phyloP scores from a whole-genome alignment of 2,329 filamentous ascomycete genomes.

The Diplodia seriata region DNA sequence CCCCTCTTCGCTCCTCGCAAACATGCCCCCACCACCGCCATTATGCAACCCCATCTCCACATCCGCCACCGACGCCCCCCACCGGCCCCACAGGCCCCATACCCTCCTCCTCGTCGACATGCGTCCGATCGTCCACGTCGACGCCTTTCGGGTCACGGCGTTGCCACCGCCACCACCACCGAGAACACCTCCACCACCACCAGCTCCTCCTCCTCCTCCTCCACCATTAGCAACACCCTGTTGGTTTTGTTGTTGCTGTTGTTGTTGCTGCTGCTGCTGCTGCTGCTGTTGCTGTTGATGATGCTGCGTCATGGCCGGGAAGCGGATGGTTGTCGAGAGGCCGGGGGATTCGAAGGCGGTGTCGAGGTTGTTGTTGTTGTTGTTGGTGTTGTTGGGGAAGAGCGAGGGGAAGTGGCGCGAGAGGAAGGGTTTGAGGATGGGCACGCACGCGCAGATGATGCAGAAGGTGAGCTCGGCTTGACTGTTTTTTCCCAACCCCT shows the following conservation, averaged over 20 bases:
- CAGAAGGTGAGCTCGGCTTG: constrained; percentile 17
- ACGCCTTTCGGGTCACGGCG: background rate
- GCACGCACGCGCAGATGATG: constrained; percentile 28
- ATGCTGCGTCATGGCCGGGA: background rate
- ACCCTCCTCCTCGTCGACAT: constrained; percentile 2
- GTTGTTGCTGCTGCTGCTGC: background rate
- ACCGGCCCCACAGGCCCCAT: background rate
- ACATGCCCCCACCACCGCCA: background rate
- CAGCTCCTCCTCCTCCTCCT: background rate
- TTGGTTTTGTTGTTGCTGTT: background rate
- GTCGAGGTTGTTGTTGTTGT: background rate
- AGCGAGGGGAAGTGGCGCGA: background rate
- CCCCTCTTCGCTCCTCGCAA: too few species aligned
- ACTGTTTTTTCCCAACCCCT: background rate
- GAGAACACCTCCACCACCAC: background rate
- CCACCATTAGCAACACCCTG: too few species aligned
- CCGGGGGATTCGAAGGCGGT: background rate
- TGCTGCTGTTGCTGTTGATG: background rate
- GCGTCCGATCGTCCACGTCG: constrained; percentile 6
- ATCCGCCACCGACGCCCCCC: background rate
- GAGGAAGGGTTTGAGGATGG: constrained; percentile 21
- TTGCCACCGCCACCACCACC: background rate
- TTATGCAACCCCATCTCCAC: background rate
- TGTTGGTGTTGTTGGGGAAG: background rate
- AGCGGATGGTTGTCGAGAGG: background rate